Percentiles rank a stretch among this genome's conserved stretches.
Conservation (phyloP, 805 yeast genomes). For the Nakazawaea wyomingensis region DNA sequence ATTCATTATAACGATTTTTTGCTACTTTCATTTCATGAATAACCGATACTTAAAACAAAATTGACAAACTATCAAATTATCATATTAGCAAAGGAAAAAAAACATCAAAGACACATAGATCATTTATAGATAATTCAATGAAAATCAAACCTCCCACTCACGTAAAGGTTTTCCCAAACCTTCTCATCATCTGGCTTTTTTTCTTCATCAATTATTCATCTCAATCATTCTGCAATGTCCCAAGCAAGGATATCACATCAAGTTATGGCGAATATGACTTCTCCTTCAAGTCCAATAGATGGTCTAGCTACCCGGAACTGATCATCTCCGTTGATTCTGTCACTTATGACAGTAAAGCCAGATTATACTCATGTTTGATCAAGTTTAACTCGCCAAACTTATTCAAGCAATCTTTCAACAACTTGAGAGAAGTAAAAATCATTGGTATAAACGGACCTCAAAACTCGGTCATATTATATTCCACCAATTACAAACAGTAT, state of each 20-base stretch:
- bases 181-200: conserved; percentile 22
- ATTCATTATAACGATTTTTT: too few relatives aligned
- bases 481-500: background rate
- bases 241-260: background rate
- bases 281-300: conserved; percentile 1
- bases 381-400: background rate
- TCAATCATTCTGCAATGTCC: background rate
- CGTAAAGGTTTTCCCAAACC: too few relatives aligned
- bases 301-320: conserved; percentile 1
- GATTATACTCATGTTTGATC: background rate
- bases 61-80: too few relatives aligned
- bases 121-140: background rate
- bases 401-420: background rate
- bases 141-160: conserved; percentile 5
- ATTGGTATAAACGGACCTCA: conserved; percentile 1
- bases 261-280: background rate
- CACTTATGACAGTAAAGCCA: background rate
- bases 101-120: background rate
- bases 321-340: background rate
- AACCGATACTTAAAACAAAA: too few relatives aligned
- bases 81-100: too few relatives aligned
- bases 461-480: background rate
- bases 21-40: too few relatives aligned
- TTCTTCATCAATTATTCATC: conserved; percentile 16
- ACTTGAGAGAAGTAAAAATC: background rate